Conservation (phyloP, 192 early-diverging fungal species). For the Rhizoclosmatium globosum region DNA sequence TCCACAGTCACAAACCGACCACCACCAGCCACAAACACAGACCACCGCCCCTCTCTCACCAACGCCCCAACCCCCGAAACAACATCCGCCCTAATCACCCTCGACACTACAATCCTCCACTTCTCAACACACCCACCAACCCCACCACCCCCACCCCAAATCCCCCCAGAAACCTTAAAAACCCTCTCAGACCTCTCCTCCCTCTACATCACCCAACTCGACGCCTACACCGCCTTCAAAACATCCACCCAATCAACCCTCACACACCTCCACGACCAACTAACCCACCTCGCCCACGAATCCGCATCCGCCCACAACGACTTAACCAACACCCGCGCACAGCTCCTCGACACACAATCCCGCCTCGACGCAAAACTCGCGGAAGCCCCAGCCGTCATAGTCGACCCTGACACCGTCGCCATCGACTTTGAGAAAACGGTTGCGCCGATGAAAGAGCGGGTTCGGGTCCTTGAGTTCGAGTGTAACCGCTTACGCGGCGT, state of each 20-base stretch:
- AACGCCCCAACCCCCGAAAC: neutral
- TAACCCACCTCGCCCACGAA: neutral
- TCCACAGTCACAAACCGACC: neutral
- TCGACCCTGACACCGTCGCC: neutral
- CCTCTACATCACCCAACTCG: constrained; percentile 16
- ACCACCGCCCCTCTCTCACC: neutral
- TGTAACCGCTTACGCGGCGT: constrained; percentile 13
- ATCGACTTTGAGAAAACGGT: constrained; percentile 12
- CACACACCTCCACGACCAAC: neutral
- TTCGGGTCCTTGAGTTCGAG: constrained; percentile 12
- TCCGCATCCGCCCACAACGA: neutral
- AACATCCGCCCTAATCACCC: neutral
- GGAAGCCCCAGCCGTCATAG: neutral
- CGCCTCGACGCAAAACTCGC: neutral
- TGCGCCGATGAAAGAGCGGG: neutral
- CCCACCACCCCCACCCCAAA: neutral
- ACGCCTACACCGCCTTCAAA: neutral
- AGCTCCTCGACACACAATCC: neutral
- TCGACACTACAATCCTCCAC: neutral
- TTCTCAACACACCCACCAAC: neutral
- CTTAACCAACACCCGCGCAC: too few species aligned
- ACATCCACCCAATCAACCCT: neutral
- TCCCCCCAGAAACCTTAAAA: constrained; percentile 2
- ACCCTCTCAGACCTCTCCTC: neutral
- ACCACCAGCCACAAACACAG: neutral